Evolutionary conservation across 306 rosid species (phyloP).

Genomic region (Corylus americana): DNA sequence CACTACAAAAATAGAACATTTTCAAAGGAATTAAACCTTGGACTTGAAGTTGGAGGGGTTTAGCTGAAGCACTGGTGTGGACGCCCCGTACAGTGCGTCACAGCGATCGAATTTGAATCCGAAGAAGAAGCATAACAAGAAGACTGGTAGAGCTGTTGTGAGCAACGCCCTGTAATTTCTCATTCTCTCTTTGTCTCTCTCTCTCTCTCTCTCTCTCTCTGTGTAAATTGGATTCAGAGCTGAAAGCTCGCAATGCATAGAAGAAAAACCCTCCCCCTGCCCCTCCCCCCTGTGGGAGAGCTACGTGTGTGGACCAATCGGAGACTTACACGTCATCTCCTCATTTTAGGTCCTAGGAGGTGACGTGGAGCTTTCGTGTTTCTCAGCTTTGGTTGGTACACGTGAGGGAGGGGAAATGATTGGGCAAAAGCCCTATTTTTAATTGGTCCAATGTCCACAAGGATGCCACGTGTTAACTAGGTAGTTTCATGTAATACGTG

Average conservation of each 20-base stretch:
- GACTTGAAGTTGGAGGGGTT: slow-evolving; percentile 93
- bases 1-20: background rate
- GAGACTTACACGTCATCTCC: slow-evolving; percentile 39
- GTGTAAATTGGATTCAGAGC: slow-evolving; percentile 16
- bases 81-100: slow-evolving; percentile 79
- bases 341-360: background rate
- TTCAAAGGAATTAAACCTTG: slow-evolving; percentile 49
- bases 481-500: background rate
- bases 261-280: background rate
- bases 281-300: slow-evolving; percentile 4
- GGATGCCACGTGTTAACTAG: background rate
- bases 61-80: slow-evolving; percentile 92
- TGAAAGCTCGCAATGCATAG: slow-evolving; percentile 31
- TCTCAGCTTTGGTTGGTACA: background rate
- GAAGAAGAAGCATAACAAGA: slow-evolving; percentile 23
- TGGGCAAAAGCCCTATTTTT: background rate
- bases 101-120: slow-evolving; percentile 39
- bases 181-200: slow-evolving; percentile 34
- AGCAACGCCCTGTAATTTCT: slow-evolving; percentile 24
- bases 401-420: background rate
- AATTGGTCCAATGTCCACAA: background rate
- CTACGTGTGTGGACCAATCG: slow-evolving; percentile 69
- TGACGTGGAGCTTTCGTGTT: slow-evolving; percentile 2
- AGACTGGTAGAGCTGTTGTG: slow-evolving; percentile 23
- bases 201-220: slow-evolving; percentile 18